Base-by-base conservation (phyloP, 768 basidiomycete species). In the Crucibulum laeve region DNA sequence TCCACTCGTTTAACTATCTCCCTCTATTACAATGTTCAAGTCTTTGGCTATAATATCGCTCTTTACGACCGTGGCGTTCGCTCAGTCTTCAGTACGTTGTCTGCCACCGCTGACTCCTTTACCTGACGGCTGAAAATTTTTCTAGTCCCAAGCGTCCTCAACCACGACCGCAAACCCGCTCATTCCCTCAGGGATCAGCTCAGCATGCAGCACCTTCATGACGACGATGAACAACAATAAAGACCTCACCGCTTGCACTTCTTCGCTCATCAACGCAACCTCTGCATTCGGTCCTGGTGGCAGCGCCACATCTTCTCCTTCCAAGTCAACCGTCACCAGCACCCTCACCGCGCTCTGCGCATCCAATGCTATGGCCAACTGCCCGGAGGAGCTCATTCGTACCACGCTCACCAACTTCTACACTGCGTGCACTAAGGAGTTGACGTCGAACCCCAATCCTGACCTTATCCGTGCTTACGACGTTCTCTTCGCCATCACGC, bases 381-480 rank as follows among this genome's bases (percentile, higher is more conserved):
- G 91, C 67, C 66, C 79, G 4, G 70, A 78, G 26, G 73, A 64
- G 30, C 57, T 71, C 45, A 61, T 97, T 56, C 77, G 84, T 43
- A 47, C 67, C 32, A 71, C 79, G 52, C 79, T 97, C 42, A 65
- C 77, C 41, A 45, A 68, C 5, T 96, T 97, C 67, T 82, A 83
- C 61, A 54, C 74, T 6, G 71, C 76, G 8, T 99, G 95, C 73
- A 45, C 67, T 1, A 45, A 56, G 15, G 95, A 98, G 68, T 68
- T 99, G 52, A 79, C 78, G 3, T 65, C 74, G 7, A 56, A 44
- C 38, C 57, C 66, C 37, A 76, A 74, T 49, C 1, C 35, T 1
- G 59, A 70, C 19, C 86, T 96, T 36, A 59, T 79, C 59, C 53
- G 63, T 21, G 63, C 77, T 1, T 99, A 98, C 67, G 94, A 97